Conservation (phyloP, 2,329 filamentous ascomycete species). For the Fusarium siculi region DNA sequence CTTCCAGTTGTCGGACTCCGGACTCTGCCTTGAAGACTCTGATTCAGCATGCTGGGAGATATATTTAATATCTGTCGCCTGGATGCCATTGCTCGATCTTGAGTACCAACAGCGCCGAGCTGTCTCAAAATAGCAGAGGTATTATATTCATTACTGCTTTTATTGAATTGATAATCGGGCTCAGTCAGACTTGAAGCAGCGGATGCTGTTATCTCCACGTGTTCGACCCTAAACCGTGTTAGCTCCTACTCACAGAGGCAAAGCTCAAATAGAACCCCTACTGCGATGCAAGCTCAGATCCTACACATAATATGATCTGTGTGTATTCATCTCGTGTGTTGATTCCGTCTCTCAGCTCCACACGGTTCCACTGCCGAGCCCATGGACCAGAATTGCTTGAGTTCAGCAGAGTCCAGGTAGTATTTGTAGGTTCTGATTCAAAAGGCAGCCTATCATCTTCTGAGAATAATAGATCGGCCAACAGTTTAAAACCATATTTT, state of each 20-base stretch:
- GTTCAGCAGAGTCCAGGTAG: neutral
- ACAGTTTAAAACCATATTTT: neutral
- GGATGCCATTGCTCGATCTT: fast-evolving
- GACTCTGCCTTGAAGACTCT: neutral
- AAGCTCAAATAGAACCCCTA: too few relatives aligned
- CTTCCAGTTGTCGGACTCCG: neutral
- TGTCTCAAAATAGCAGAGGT: neutral
- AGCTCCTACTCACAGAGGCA: too few relatives aligned
- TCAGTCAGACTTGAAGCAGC: neutral
- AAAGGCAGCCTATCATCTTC: too few relatives aligned
- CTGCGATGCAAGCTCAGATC: too few relatives aligned
- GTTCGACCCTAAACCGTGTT: too few relatives aligned
- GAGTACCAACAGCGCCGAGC: fast-evolving
- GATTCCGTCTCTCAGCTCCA: neutral
- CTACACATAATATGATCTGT: too few relatives aligned
- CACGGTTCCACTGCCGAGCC: neutral
- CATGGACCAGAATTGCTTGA: neutral
- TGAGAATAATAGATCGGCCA: neutral
- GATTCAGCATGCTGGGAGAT: neutral
- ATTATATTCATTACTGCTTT: neutral
- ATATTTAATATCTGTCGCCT: neutral
- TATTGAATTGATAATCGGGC: neutral
- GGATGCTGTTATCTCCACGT: neutral
- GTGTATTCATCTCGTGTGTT: too few relatives aligned
- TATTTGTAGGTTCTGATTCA: too few relatives aligned